These are phyloP conservation scores for Scheffersomyces coipomensis DNA, from an alignment of 805 yeast species.

Conservation along the genomic window DNA sequence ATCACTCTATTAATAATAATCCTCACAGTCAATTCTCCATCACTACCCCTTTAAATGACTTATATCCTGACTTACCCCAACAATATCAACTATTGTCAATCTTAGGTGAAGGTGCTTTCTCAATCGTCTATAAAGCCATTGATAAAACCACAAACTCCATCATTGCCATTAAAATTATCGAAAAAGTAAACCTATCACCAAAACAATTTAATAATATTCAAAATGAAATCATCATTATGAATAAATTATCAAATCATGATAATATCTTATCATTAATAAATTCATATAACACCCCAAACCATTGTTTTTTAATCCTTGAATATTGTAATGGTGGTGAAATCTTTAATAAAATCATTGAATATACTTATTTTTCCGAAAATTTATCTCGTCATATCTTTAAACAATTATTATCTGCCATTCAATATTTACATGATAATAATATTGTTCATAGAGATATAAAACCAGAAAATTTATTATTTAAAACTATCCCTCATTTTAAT, in stretches of 20 bases:
- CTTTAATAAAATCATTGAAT: constrained; percentile 74
- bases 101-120: constrained; percentile 88
- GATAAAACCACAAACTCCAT: constrained; percentile 30
- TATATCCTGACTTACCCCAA: constrained; percentile 26
- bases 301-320: constrained; percentile 67
- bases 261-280: constrained; percentile 58
- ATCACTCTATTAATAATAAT: no score
- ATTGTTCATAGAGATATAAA: constrained; percentile 80
- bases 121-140: constrained; percentile 74
- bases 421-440: constrained; percentile 64
- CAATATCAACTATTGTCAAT: constrained; percentile 28
- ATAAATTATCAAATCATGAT: constrained; percentile 50
- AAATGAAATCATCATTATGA: constrained; percentile 75
- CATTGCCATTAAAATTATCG: constrained; percentile 77
- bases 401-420: constrained; percentile 69
- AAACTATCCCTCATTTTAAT: constrained; percentile 48
- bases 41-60: constrained; percentile 3
- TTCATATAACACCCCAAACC: constrained; percentile 49
- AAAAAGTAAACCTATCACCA: constrained; percentile 52
- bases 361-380: constrained; percentile 73
- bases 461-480: constrained; percentile 73
- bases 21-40: neutral
- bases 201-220: constrained; percentile 57
- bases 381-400: constrained; percentile 68
- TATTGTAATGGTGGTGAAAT: constrained; percentile 77